A percentile compares a stretch with the other conserved stretches of the same genome.
Evolutionary conservation across 2,329 filamentous ascomycete species (phyloP).

Genomic region (Pseudogymnoascus sp.): DNA sequence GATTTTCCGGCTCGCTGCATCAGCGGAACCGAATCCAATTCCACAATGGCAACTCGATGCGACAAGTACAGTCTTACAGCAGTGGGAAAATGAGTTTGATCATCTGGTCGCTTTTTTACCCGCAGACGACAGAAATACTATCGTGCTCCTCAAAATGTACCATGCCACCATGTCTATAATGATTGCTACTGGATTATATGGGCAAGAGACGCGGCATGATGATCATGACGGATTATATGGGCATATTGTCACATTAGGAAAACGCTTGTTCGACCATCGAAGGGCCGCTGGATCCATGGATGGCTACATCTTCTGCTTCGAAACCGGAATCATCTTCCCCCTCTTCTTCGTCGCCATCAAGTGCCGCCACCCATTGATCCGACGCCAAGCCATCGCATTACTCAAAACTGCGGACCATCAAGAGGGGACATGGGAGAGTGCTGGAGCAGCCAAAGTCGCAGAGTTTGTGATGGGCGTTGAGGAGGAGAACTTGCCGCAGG

Average conservation of each 20-base stretch:
- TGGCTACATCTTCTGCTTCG: not conserved
- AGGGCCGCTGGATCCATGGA: not conserved
- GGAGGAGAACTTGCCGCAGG: not conserved
- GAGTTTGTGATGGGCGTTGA: not conserved
- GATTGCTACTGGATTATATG: slow-evolving; percentile 11
- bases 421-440: slow-evolving; percentile 59
- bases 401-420: slow-evolving; percentile 50
- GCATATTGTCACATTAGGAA: slow-evolving; percentile 11
- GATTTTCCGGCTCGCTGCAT: slow-evolving; percentile 12
- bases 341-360: slow-evolving; percentile 58
- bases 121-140: not conserved
- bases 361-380: slow-evolving; percentile 46
- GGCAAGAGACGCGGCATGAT: slow-evolving; percentile 12
- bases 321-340: slow-evolving; percentile 49
- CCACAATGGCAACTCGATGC: slow-evolving; percentile 8
- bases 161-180: slow-evolving; percentile 12
- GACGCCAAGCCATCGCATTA: slow-evolving; percentile 54
- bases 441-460: not conserved
- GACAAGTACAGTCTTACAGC: not conserved
- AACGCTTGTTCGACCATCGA: not conserved
- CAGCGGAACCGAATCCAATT: slow-evolving; percentile 12
- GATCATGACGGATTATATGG: not conserved
- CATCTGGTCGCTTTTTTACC: not conserved
- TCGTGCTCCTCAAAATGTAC: slow-evolving; percentile 13
- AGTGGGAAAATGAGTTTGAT: not conserved